phyloP scores from a whole-genome alignment of 2,329 filamentous ascomycete genomes.

The Xylariomycetidae sp. region DNA sequence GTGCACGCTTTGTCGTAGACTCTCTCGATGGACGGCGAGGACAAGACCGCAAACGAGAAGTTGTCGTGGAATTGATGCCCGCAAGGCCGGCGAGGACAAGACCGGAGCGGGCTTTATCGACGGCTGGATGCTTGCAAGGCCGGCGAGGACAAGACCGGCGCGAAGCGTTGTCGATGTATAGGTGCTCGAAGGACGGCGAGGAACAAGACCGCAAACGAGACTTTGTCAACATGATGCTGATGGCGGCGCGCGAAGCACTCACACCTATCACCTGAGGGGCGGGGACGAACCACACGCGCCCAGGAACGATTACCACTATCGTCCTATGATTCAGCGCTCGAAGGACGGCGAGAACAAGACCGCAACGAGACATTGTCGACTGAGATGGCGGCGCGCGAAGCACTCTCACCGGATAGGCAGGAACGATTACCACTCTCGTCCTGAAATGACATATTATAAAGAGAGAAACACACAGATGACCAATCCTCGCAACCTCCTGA shows the following conservation, averaged over 20 bases:
- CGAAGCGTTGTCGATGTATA: constrained; percentile 7
- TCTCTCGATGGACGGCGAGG: too few species aligned
- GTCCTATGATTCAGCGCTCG: constrained; percentile 3
- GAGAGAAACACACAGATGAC: constrained; percentile 8
- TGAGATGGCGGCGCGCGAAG: constrained; percentile 4
- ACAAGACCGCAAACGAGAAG: background rate
- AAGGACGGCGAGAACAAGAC: constrained; percentile 10
- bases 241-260: background rate
- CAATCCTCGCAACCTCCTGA: constrained; percentile 15
- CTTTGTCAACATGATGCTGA: constrained; percentile 3
- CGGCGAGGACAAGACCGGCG: constrained; percentile 4
- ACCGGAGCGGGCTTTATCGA: constrained; percentile 7
- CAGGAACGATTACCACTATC: background rate
- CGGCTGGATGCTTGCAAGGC: background rate
- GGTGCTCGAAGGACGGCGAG: constrained; percentile 8
- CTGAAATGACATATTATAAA: background rate
- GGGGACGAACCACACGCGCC: background rate
- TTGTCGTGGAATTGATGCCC: background rate
- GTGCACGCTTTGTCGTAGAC: too few species aligned
- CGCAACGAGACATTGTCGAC: constrained; percentile 12
- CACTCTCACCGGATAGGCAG: constrained; percentile 7
- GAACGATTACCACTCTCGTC: background rate
- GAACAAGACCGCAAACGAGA: constrained; percentile 10
- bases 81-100: constrained; percentile 2
- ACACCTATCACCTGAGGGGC: background rate